A percentile compares a stretch with the other conserved stretches of the same genome.
Conservation (phyloP, 768 basidiomycete species). For the Rossbeevera mucosa region DNA sequence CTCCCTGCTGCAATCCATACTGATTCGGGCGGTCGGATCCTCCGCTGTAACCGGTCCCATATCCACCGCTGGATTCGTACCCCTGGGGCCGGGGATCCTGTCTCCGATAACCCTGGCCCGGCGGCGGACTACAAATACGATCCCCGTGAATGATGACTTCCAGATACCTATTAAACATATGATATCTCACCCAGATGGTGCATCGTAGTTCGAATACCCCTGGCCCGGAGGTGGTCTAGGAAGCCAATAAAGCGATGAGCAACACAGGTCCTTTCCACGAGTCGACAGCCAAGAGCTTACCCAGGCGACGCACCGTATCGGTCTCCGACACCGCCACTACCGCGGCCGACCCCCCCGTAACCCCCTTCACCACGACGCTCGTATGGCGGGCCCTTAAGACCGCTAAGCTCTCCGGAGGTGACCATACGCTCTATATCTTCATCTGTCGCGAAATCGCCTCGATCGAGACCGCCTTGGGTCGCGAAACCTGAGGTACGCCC, state of each 20-base stretch:
- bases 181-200: constrained; percentile 12
- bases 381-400: not conserved
- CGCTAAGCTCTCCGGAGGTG: constrained; percentile 9
- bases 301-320: constrained; percentile 5
- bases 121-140: constrained; percentile 3
- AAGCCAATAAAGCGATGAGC: not conserved
- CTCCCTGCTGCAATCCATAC: constrained; percentile 8
- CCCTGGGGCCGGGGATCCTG: constrained; percentile 4
- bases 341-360: not conserved
- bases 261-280: not conserved
- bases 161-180: not conserved
- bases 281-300: constrained; percentile 3
- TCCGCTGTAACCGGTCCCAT: not conserved
- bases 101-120: constrained; percentile 5
- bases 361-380: not conserved
- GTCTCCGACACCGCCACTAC: not conserved
- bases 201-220: constrained; percentile 8
- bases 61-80: constrained; percentile 2
- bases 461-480: constrained; percentile 16
- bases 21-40: constrained; percentile 7
- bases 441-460: constrained; percentile 29
- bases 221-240: not conserved
- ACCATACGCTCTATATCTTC: constrained; percentile 24
- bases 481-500: not conserved
- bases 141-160: not conserved